Evolutionary conservation across 139 green algal species (phyloP).

Genomic region (Monoraphidium neglectum): DNA sequence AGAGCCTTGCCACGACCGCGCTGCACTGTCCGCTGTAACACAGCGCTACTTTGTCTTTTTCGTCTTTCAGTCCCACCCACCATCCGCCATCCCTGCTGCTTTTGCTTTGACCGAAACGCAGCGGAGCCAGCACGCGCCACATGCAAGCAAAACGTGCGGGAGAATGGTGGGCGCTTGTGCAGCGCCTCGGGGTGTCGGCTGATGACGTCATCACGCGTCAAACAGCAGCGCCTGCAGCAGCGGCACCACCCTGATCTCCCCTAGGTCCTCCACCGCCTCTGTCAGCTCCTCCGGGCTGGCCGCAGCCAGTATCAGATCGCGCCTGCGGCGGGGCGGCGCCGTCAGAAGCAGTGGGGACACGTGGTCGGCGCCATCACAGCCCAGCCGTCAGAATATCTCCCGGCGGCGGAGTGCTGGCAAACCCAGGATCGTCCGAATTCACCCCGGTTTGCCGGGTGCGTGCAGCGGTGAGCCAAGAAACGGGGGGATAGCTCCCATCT

Average conservation of each 20-base stretch:
- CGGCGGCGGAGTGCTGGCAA: neutral
- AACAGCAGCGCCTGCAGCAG: constrained; percentile 71
- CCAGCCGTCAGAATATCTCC: neutral
- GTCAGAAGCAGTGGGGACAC: neutral
- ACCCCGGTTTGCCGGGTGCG: neutral
- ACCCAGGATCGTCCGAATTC: neutral
- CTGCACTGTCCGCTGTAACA: too few species aligned
- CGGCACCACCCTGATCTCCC: constrained; percentile 53
- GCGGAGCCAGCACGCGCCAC: too few species aligned
- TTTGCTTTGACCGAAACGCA: too few species aligned
- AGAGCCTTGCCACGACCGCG: too few species aligned
- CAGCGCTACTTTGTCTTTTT: too few species aligned
- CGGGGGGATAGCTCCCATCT: too few species aligned
- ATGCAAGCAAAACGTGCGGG: too few species aligned
- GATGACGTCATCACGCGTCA: constrained; percentile 7
- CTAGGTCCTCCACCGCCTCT: constrained; percentile 56
- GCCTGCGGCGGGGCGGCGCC: constrained; percentile 7
- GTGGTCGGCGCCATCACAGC: neutral
- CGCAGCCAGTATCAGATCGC: constrained; percentile 53
- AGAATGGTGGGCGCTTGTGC: too few species aligned
- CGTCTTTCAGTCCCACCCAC: too few species aligned
- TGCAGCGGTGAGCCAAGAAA: neutral
- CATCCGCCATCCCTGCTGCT: too few species aligned
- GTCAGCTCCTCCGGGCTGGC: constrained; percentile 39
- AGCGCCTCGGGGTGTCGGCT: too few species aligned